These are phyloP conservation scores for Kluyveromyces lactis DNA, from an alignment of 805 yeast species.

Conservation along the genomic window DNA sequence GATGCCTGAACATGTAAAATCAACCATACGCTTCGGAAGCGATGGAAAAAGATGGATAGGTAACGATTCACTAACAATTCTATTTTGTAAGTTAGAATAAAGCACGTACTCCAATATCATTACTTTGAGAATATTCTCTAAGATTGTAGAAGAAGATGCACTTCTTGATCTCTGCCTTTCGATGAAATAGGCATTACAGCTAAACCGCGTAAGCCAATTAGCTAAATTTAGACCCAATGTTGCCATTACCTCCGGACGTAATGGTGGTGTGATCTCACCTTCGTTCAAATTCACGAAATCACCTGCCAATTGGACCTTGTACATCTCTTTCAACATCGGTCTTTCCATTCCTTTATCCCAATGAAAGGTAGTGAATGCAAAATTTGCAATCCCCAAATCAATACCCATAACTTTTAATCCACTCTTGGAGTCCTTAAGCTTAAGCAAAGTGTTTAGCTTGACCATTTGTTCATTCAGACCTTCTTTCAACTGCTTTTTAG, in stretches of 20 bases:
- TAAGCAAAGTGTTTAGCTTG: slow-evolving; percentile 8
- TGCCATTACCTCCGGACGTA: slow-evolving; percentile 6
- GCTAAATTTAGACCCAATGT: slow-evolving; percentile 19
- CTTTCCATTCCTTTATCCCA: slow-evolving; percentile 16
- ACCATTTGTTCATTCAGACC: slow-evolving; percentile 12
- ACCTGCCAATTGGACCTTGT: slow-evolving; percentile 25
- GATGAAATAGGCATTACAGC: slow-evolving; percentile 38
- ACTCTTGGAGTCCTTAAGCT: slow-evolving; percentile 5
- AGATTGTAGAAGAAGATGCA: slow-evolving; percentile 36
- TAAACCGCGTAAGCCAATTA: slow-evolving; percentile 16
- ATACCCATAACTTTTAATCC: slow-evolving; percentile 25
- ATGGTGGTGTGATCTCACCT: slow-evolving; percentile 1
- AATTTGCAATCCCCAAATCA: slow-evolving; percentile 33
- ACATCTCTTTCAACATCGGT: slow-evolving; percentile 29
- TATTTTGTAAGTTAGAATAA: slow-evolving; percentile 12
- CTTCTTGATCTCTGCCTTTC: slow-evolving; percentile 53
- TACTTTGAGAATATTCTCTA: slow-evolving; percentile 44
- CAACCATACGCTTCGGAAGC: slow-evolving; percentile 22
- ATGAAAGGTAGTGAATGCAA: slow-evolving; percentile 25
- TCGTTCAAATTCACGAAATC: slow-evolving; percentile 6
- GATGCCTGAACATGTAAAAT: slow-evolving; percentile 17
- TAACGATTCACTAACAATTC: not conserved
- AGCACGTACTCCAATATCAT: slow-evolving; percentile 42
- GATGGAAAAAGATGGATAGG: not conserved
- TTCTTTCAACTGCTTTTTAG: slow-evolving; percentile 11